Conservation (phyloP, 768 basidiomycete species). For the Chalciporus piperatus region DNA sequence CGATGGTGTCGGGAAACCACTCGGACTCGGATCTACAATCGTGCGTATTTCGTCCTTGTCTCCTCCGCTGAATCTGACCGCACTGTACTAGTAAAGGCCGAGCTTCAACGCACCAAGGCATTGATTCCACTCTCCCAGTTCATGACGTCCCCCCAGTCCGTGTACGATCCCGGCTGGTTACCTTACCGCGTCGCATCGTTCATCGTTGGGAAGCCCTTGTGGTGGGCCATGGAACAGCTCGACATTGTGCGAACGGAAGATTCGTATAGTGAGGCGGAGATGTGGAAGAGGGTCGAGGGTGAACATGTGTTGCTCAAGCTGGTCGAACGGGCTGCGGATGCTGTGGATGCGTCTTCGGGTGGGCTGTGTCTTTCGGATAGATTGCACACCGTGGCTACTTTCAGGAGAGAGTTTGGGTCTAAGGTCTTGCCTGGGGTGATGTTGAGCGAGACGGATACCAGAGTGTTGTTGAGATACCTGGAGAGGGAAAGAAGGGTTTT, state of each 20-base stretch:
- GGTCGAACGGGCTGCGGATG: constrained; percentile 65
- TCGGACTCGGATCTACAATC: constrained; percentile 66
- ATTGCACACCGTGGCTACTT: constrained; percentile 60
- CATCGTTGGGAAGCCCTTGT: constrained; percentile 74
- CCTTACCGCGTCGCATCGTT: constrained; percentile 67
- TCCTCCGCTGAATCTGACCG: constrained; percentile 21
- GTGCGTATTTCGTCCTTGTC: constrained; percentile 46
- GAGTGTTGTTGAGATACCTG: constrained; percentile 72
- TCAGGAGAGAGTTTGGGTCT: constrained; percentile 55
- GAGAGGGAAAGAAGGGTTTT: constrained; percentile 70
- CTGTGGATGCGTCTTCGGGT: constrained; percentile 42
- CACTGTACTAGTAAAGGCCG: constrained; percentile 61
- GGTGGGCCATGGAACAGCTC: constrained; percentile 85
- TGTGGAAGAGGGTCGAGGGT: constrained; percentile 62
- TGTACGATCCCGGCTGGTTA: constrained; percentile 69
- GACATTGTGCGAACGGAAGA: constrained; percentile 67
- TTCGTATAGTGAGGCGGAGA: constrained; percentile 39
- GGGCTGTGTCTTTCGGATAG: constrained; percentile 51
- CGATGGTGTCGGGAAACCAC: constrained; percentile 72
- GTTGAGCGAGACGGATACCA: constrained; percentile 62
- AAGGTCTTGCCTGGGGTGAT: constrained; percentile 39
- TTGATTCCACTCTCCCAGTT: constrained; percentile 56
- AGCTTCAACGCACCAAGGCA: constrained; percentile 47
- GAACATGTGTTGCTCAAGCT: constrained; percentile 68
- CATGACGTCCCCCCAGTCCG: constrained; percentile 50